Percentiles rank a stretch among this genome's conserved stretches.
These are phyloP conservation scores for Claviceps humidiphila DNA, from an alignment of 2,329 filamentous ascomycete genomes.

Conservation along the genomic window DNA sequence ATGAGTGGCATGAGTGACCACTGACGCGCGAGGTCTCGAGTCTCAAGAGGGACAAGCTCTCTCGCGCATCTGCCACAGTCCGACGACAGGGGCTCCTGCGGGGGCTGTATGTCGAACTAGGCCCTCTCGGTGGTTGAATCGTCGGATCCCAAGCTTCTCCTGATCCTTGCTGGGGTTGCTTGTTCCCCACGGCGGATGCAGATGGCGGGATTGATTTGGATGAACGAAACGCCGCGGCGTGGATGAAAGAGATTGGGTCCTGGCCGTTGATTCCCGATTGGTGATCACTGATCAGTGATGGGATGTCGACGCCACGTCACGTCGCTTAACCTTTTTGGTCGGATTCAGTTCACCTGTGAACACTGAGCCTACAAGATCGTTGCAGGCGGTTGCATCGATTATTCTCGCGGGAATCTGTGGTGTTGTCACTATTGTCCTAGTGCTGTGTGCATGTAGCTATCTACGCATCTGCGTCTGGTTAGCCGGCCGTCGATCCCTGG, in stretches of 20 bases:
- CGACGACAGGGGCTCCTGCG: constrained; percentile 3
- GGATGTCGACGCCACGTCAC: background rate
- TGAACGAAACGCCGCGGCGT: background rate
- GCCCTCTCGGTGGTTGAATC: background rate
- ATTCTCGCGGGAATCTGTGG: background rate
- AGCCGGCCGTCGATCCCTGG: background rate
- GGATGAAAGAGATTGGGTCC: background rate
- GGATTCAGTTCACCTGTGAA: too few relatives aligned
- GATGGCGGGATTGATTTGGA: background rate
- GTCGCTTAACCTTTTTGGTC: too few relatives aligned
- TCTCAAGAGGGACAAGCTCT: background rate
- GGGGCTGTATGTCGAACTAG: background rate
- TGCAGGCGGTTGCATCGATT: background rate
- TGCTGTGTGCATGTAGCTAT: background rate
- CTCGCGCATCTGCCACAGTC: background rate
- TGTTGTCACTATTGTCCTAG: background rate
- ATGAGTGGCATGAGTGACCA: background rate
- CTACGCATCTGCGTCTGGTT: background rate
- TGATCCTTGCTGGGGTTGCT: constrained; percentile 1
- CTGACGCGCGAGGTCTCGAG: background rate
- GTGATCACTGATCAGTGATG: background rate
- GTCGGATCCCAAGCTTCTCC: background rate
- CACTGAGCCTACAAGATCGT: background rate
- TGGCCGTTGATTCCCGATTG: constrained; percentile 3
- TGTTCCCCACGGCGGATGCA: background rate